Evolutionary conservation across 192 early-diverging fungal species (phyloP).

Genomic region (Blastocladiella britannica): DNA sequence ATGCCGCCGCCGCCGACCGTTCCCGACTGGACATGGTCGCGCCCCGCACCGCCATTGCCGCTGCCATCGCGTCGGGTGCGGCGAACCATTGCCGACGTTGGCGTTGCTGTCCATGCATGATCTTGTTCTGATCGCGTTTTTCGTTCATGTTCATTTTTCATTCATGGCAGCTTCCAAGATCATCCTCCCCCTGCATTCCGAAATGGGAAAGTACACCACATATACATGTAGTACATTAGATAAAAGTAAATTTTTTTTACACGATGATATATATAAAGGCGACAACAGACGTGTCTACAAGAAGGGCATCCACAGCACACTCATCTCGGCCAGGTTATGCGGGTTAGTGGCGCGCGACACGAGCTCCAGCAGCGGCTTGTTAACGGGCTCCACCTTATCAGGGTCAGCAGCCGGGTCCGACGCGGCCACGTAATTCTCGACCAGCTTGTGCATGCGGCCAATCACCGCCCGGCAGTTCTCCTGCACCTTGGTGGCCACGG

Average conservation of each 20-base stretch:
- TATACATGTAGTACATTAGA: neutral
- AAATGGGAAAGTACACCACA: neutral
- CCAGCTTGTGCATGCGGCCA: neutral
- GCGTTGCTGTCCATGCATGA: no score
- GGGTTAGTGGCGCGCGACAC: conserved; percentile 79
- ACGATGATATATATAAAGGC: neutral
- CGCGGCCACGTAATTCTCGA: neutral
- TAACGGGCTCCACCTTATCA: conserved; percentile 33
- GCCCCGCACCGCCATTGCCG: no score
- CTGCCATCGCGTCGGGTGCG: no score
- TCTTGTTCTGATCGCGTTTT: no score
- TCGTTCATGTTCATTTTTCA: no score
- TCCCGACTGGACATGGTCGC: no score
- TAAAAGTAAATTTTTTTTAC: neutral
- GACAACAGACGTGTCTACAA: conserved; percentile 22
- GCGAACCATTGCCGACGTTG: no score
- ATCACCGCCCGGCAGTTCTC: conserved; percentile 2
- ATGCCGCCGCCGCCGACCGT: no score
- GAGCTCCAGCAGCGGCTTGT: conserved; percentile 75
- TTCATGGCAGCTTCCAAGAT: no score
- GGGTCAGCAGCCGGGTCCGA: conserved; percentile 12
- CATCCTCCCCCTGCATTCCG: no score
- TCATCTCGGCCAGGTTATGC: conserved; percentile 85
- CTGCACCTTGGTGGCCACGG: conserved; percentile 1
- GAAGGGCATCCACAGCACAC: conserved; percentile 80